Evolutionary conservation across 23 red algal species (phyloP).

Genomic region (Gracilaria caudata): DNA sequence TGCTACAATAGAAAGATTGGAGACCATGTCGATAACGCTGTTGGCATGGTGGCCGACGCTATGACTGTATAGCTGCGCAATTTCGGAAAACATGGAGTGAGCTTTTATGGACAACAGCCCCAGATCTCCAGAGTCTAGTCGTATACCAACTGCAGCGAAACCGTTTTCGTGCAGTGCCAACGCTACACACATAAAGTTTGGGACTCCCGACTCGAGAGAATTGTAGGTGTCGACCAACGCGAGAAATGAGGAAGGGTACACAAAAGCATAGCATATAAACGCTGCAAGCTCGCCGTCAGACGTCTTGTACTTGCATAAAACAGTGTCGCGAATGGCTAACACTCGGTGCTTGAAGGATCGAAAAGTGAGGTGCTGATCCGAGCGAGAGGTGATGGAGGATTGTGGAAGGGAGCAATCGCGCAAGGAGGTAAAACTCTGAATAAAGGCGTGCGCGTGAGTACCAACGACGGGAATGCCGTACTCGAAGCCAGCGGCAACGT

Average conservation of each 20-base stretch:
- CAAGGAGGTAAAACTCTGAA: constrained; percentile 57
- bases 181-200: constrained; percentile 87
- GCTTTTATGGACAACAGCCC: constrained; percentile 43
- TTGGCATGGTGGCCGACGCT: background rate
- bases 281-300: constrained; percentile 74
- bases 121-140: constrained; percentile 90
- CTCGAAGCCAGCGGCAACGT: constrained; percentile 65
- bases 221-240: constrained; percentile 92
- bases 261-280: constrained; percentile 79
- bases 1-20: constrained; percentile 62
- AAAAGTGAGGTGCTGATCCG: background rate
- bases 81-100: constrained; percentile 35
- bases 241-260: constrained; percentile 73
- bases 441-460: constrained; percentile 84
- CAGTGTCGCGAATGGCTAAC: constrained; percentile 14
- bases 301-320: background rate
- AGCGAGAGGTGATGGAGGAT: background rate
- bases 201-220: constrained; percentile 72
- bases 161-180: constrained; percentile 56
- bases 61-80: constrained; percentile 27
- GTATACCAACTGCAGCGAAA: constrained; percentile 68
- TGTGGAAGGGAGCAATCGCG: background rate
- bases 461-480: constrained; percentile 76
- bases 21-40: background rate
- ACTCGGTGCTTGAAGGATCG: constrained; percentile 18